phyloP scores from a whole-genome alignment of 352 stramenopile species.

The Phytophthora nicotianae region DNA sequence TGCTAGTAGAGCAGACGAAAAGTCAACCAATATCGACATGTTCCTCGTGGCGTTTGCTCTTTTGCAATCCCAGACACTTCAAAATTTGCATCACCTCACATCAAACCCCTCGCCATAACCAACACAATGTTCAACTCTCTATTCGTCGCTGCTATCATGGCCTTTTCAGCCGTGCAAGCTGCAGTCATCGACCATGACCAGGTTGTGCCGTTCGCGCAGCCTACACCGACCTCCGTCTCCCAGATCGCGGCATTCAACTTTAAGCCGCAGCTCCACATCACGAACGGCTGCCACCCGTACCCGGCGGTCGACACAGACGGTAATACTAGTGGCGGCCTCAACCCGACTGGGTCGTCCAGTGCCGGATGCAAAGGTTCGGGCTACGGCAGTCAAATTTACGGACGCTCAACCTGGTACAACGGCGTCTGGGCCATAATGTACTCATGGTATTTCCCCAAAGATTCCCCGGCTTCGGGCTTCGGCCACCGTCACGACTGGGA shows the following conservation, averaged over 20 bases:
- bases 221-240: conserved; percentile 3
- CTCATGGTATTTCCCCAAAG: conserved; percentile 10
- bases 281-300: conserved; percentile 8
- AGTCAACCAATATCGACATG: too few species aligned
- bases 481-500: not conserved
- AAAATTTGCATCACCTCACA: too few species aligned
- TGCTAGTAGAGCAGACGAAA: too few species aligned
- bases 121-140: too few species aligned
- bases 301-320: not conserved
- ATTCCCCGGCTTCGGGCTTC: conserved; percentile 2
- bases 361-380: conserved; percentile 8
- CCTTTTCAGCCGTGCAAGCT: too few species aligned
- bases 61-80: too few species aligned
- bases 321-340: not conserved
- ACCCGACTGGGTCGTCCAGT: conserved; percentile 4
- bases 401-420: conserved; percentile 6
- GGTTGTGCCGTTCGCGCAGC: conserved; percentile 1
- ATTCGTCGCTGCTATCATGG: too few species aligned
- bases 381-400: conserved; percentile 10
- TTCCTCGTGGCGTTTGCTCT: too few species aligned
- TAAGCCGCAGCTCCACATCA: conserved; percentile 8
- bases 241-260: not conserved
- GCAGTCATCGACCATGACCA: not conserved
- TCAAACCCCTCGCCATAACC: too few species aligned
- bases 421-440: not conserved